phyloP scores from a whole-genome alignment of 129 eudicot species.

The Heracleum sosnowskyi region DNA sequence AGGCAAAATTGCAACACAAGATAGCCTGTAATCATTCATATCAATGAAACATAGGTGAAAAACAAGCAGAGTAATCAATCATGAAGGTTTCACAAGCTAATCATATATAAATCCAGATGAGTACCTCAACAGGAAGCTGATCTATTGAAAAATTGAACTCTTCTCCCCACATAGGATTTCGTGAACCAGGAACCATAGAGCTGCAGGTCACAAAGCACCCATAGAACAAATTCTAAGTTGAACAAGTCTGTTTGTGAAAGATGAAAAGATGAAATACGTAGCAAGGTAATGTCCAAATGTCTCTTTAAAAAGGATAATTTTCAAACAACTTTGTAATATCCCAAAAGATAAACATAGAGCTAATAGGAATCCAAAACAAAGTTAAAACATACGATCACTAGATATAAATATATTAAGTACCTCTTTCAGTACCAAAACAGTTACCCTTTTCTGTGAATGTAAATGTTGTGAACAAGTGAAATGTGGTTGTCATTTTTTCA shows the following conservation, averaged over 20 bases:
- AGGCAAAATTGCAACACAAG: background rate
- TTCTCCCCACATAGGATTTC: slow-evolving; percentile 99
- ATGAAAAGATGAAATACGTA: background rate
- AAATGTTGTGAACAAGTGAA: background rate
- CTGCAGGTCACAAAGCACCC: slow-evolving; percentile 28
- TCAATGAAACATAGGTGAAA: background rate
- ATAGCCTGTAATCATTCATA: background rate
- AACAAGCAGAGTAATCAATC: background rate
- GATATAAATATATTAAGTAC: background rate
- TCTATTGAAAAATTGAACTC: slow-evolving; percentile 85
- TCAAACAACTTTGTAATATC: background rate
- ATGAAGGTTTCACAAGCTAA: background rate
- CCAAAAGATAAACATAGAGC: background rate
- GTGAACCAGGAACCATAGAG: slow-evolving; percentile 99
- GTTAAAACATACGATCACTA: background rate
- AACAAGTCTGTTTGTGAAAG: background rate
- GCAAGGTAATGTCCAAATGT: background rate
- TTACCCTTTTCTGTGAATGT: background rate
- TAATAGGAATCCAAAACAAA: background rate
- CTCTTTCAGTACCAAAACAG: background rate
- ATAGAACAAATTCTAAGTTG: background rate
- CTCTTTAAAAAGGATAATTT: background rate
- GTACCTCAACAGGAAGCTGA: slow-evolving; percentile 92
- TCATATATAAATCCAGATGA: background rate
- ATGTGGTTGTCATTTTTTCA: background rate